phyloP scores from a whole-genome alignment of 2,329 filamentous ascomycete species.

The Aspergillus persii region DNA sequence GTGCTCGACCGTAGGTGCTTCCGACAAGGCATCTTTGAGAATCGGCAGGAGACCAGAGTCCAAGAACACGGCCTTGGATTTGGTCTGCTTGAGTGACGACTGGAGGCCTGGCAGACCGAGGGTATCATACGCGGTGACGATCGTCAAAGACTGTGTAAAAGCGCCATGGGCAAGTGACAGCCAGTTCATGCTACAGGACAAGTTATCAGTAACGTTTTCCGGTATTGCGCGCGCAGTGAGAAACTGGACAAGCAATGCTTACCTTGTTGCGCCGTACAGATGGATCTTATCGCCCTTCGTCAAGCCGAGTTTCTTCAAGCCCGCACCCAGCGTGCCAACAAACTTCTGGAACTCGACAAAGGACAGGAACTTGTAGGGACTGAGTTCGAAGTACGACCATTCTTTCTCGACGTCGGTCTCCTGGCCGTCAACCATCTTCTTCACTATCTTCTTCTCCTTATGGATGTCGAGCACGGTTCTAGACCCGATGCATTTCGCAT shows the following conservation, averaged over 20 bases:
- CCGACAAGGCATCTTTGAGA: conserved; percentile 54
- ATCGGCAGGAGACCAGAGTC: conserved; percentile 74
- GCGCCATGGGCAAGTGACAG: conserved; percentile 43
- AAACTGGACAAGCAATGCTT: not conserved
- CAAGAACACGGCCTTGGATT: conserved; percentile 78
- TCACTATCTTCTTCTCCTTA: conserved; percentile 1
- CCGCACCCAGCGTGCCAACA: not conserved
- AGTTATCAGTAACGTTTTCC: not conserved
- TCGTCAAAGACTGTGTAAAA: conserved; percentile 79
- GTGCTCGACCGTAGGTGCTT: conserved; percentile 55
- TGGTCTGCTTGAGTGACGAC: conserved; percentile 81
- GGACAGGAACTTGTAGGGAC: not conserved
- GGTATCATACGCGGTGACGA: conserved; percentile 94
- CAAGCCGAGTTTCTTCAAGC: not conserved
- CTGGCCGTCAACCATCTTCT: not conserved
- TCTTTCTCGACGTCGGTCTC: conserved; percentile 1
- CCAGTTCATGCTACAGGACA: not conserved
- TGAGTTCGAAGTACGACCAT: not conserved
- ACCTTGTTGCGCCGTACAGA: not conserved
- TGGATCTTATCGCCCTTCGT: not conserved
- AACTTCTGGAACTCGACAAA: not conserved
- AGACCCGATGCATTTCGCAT: not conserved
- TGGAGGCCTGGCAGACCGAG: conserved; percentile 79
- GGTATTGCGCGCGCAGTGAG: not conserved
- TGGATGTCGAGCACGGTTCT: not conserved